These are phyloP conservation scores for Stygiomarasmius scandens DNA, from an alignment of 1,284 basidiomycete species.

Conservation along the genomic window DNA sequence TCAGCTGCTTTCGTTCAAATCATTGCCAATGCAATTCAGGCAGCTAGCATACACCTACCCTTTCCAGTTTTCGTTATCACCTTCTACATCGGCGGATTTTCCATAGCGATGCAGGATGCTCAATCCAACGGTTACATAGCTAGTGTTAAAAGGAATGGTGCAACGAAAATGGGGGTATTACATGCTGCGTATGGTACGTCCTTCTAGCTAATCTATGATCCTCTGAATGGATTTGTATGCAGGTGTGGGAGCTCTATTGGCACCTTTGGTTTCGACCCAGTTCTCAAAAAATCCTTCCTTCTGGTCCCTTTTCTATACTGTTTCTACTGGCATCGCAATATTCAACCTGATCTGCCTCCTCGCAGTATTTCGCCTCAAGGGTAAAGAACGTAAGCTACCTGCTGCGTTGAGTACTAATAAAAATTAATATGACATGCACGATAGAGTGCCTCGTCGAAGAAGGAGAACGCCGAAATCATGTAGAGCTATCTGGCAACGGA, in stretches of 20 bases:
- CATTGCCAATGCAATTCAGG: conserved; percentile 46
- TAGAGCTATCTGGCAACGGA: conserved; percentile 12
- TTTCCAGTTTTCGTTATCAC: conserved; percentile 55
- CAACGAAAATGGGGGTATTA: conserved; percentile 16
- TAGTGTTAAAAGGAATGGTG: conserved; percentile 8
- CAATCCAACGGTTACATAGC: conserved; percentile 18
- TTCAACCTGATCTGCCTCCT: conserved; percentile 46
- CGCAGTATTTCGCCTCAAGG: conserved; percentile 55
- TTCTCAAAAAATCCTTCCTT: conserved; percentile 48
- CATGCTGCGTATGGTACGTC: conserved; percentile 18
- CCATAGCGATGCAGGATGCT: conserved; percentile 37
- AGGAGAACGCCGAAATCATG: conserved; percentile 27
- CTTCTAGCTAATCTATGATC: no score
- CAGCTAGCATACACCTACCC: conserved; percentile 29
- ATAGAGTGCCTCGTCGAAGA: conserved; percentile 29
- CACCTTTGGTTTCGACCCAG: conserved; percentile 67
- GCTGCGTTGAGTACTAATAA: no score
- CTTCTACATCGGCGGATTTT: conserved; percentile 52
- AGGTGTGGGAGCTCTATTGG: conserved; percentile 62
- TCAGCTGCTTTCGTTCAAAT: conserved; percentile 46
- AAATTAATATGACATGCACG: no score
- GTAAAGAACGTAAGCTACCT: conserved; percentile 56
- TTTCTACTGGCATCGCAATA: conserved; percentile 57
- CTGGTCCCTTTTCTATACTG: conserved; percentile 71
- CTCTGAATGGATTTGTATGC: background rate